Base-by-base conservation (phyloP, 2,329 filamentous ascomycete genomes). In the Chaetomiaceae sp. region DNA sequence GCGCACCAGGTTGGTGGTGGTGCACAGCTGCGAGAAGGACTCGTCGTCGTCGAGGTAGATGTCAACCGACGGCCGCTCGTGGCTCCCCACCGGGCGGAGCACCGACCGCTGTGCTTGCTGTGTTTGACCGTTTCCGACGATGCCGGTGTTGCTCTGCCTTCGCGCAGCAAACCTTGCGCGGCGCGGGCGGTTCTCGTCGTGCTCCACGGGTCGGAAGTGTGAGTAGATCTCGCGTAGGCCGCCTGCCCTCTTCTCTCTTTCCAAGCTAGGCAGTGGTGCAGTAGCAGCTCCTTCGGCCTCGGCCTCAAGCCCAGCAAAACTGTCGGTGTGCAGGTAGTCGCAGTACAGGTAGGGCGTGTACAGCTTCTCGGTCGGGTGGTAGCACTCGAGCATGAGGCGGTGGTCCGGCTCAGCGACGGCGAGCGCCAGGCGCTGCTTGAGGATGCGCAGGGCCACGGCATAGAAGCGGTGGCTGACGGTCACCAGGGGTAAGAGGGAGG, bases 311-410 rank as follows among this genome's bases (percentile, higher is more conserved):
- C 67, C 67, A 48, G 74, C 72, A n/a, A 89, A 70, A 3, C 78
- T 78, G 59, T 83, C 75, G 1, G 85, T 89, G 27, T 80, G 82
- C 11, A 85, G 72, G 58, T 86, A 86, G 40, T 82, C 75, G 69
- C 88, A 91, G 65, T 69, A 68, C 12, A 90, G 76, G 51, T 83
- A 84, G 0, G 88, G 85, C 19, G 87, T 84, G 5, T 79, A 84
- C 46, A 87, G 74, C 67, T 84, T 85, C 22, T 79, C 83, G 58
- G 77, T 82, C 0, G 88, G 89, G 59, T 87, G 88, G 64, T 87
- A 91, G 67, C 87, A 89, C 71, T 92, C 88, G 38, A 95, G 80
- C 34, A 91, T 81, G 36, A 94, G 71, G 50, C 84, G 80, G 64
- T 89, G 81, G 34, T 82, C 78, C 34, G 78, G 71, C 7, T 86